phyloP scores from a whole-genome alignment of 2,329 filamentous ascomycete genomes.

The Aspergillus sp. region DNA sequence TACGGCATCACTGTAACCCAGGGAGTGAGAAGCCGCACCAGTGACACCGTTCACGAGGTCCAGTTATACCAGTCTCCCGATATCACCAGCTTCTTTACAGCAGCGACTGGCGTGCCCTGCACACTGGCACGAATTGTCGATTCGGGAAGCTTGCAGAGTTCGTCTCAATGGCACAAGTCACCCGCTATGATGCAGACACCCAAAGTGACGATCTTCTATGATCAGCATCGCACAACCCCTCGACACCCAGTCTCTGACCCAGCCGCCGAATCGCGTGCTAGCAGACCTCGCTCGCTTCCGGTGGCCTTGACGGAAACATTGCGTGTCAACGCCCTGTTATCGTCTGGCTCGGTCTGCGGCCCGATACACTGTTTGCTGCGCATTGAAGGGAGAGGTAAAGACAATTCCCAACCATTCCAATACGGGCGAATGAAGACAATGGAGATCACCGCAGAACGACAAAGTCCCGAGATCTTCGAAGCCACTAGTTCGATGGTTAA shows the following conservation, averaged over 20 bases:
- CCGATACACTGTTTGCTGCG: not conserved
- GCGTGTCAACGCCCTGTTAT: not conserved
- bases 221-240: not conserved
- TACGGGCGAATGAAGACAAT: not conserved
- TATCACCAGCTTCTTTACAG: not conserved
- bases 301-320: not conserved
- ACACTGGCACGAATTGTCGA: not conserved
- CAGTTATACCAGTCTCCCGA: not conserved
- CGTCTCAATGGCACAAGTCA: not conserved
- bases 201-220: not conserved
- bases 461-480: not conserved
- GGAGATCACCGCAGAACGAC: not conserved
- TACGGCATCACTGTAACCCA: not conserved
- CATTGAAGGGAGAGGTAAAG: not conserved
- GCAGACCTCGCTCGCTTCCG: not conserved
- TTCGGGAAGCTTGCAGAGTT: not conserved
- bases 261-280: not conserved
- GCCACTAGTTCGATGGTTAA: slow-evolving; percentile 44
- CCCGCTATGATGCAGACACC: not conserved
- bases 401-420: not conserved
- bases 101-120: not conserved
- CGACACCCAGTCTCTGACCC: not conserved
- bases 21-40: not conserved
- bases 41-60: not conserved
- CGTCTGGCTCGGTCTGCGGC: not conserved